Conservation (phyloP, 1,284 basidiomycete species). For the Pseudozyma sp. region DNA sequence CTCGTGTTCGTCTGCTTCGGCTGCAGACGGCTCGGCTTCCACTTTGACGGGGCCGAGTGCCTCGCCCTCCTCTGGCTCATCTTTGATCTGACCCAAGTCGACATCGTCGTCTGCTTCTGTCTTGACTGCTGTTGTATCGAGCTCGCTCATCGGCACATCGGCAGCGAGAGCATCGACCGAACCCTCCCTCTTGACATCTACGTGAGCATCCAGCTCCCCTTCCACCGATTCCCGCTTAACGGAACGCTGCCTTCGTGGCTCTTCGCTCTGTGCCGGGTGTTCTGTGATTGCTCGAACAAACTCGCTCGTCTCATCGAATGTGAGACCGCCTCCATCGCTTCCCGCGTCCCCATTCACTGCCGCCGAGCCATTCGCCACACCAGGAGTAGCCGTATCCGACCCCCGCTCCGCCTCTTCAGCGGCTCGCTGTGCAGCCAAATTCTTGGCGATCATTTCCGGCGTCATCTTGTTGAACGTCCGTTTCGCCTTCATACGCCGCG, state of each 20-base stretch:
- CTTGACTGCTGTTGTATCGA: slow-evolving; percentile 50
- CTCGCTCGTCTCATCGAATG: slow-evolving; percentile 96
- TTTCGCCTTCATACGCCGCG: slow-evolving; percentile 82
- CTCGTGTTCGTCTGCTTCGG: slow-evolving; percentile 26
- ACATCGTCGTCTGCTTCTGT: slow-evolving; percentile 72
- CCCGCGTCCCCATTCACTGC: slow-evolving; percentile 6
- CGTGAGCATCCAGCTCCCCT: slow-evolving; percentile 66
- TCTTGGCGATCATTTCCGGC: slow-evolving; percentile 85
- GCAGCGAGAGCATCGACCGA: slow-evolving; percentile 67
- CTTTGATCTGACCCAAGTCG: slow-evolving; percentile 71
- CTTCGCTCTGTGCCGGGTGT: slow-evolving; percentile 71
- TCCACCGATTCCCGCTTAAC: slow-evolving; percentile 23
- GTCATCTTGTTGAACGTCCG: slow-evolving; percentile 79
- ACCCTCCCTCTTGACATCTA: slow-evolving; percentile 70
- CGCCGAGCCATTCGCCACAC: slow-evolving; percentile 3
- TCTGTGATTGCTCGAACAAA: slow-evolving; percentile 90
- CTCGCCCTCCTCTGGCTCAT: slow-evolving; percentile 69
- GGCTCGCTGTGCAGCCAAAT: slow-evolving; percentile 75
- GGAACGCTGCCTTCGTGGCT: slow-evolving; percentile 11
- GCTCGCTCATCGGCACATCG: slow-evolving; percentile 33
- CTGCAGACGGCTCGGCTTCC: not conserved
- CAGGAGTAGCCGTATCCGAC: slow-evolving; percentile 64
- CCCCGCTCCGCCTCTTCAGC: slow-evolving; percentile 73
- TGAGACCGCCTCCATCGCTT: slow-evolving; percentile 71
- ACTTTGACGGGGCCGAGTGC: slow-evolving; percentile 5